phyloP scores from a whole-genome alignment of 2,329 filamentous ascomycete genomes.

The Verruconis gallopava region DNA sequence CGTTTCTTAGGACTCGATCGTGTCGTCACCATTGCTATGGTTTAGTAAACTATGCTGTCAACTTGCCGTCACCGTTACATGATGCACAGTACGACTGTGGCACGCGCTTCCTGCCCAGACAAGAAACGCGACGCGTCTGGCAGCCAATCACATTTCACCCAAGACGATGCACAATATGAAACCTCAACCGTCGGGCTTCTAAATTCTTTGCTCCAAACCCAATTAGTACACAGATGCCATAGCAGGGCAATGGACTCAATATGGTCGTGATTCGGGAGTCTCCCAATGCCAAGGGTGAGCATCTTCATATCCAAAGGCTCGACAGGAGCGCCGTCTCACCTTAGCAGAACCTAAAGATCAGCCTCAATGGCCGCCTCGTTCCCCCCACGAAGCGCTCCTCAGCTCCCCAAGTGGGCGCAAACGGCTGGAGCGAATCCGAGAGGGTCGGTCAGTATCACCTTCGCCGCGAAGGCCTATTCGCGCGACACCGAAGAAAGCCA shows the following conservation, averaged over 20 bases:
- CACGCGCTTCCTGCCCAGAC: too few species aligned
- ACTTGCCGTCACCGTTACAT: too few species aligned
- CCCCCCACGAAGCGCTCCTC: slow-evolving; percentile 48
- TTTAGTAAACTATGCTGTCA: too few species aligned
- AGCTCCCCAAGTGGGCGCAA: slow-evolving; percentile 63
- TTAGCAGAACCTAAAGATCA: slow-evolving; percentile 23
- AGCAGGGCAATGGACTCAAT: neutral
- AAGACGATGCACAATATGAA: too few species aligned
- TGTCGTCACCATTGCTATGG: neutral
- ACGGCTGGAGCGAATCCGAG: slow-evolving; percentile 1
- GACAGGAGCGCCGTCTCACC: slow-evolving; percentile 2
- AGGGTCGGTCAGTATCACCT: slow-evolving; percentile 35
- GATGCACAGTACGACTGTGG: too few species aligned
- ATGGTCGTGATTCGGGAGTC: slow-evolving; percentile 36
- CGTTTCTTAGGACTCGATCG: neutral
- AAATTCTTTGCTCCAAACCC: too few species aligned
- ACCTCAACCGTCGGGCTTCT: too few species aligned
- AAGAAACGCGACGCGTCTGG: neutral
- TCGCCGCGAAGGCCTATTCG: slow-evolving; percentile 35
- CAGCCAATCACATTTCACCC: neutral
- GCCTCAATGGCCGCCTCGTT: slow-evolving; percentile 48
- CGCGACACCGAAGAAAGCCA: slow-evolving; percentile 7
- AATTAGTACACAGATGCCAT: too few species aligned
- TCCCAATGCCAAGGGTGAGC: slow-evolving; percentile 29
- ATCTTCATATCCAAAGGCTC: neutral